Evolutionary conservation across 306 rosid species (phyloP), one percentile per base, ranked within the genome.

Genomic region (Canavalia gladiata): DNA sequence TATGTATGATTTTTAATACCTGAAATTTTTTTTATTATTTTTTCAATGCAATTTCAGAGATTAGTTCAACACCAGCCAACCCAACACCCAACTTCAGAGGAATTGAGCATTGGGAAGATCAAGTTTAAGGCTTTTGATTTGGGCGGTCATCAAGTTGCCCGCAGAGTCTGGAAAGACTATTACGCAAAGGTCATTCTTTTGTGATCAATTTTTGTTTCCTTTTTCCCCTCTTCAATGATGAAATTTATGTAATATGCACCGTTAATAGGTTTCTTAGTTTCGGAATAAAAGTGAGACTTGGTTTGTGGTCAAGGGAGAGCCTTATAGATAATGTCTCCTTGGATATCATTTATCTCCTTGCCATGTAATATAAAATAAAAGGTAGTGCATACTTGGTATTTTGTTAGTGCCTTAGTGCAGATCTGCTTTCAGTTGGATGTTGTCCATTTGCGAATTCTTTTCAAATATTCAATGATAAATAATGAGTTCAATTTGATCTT

Each of bases 81-180:
- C 76, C 97, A 93, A 82, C 87, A 93, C 69, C 97, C 96, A 67
- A 93, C 96, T 58, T 93, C 96, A 10, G 97, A 93, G 88, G 97
- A 93, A 84, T 75, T 93, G 87, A 91, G 94, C 87, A 93, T 93
- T 51, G 97, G 97, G 84, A 77, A 83, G 83, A 93, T 93, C 81
- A 93, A 93, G 86, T 93, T 93, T 85, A 93, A 93, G 81, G 97
- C 97, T 73, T 93, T 93, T 76, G 97, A 92, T 91, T 89, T 92
- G 94, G 97, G 97, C 41, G 97, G 97, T 7, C 97, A 91, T 67
- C 94, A 89, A 84, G 89, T 92, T 82, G 95, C 97, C 81, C 95
- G 97, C 55, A 85, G 97, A 85, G 97, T 92, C 79, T 93, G 97
- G 97, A 93, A 89, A 85, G 97, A 93, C 85, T 93, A 93, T 58